Evolutionary conservation across 345 rosid genomes (phyloP).

Genomic region (Gossypium bickii): DNA sequence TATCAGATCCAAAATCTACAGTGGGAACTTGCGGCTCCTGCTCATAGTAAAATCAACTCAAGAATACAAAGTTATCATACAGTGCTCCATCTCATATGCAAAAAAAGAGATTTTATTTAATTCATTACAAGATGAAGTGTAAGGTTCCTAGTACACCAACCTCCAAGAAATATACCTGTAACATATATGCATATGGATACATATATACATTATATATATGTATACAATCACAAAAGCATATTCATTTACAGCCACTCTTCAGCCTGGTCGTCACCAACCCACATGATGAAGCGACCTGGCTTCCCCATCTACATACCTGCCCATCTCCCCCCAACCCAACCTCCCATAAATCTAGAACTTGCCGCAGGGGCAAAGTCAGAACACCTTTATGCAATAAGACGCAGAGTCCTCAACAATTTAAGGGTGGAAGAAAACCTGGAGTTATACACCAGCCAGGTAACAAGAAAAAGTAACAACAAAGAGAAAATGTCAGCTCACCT

Average conservation of each 20-base stretch:
- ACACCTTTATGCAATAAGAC: not conserved
- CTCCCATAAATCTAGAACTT: not conserved
- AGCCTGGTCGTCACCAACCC: not conserved
- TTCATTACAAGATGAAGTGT: not conserved
- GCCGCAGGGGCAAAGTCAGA: not conserved
- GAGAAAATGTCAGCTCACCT: slow-evolving; percentile 45
- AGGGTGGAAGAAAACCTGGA: not conserved
- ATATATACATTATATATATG: not conserved
- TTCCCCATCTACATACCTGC: not conserved
- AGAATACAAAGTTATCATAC: slow-evolving; percentile 7
- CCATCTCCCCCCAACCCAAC: not conserved
- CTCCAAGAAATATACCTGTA: slow-evolving; percentile 6
- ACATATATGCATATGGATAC: not conserved
- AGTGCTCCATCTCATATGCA: not conserved
- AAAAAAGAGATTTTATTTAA: not conserved
- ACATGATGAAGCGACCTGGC: not conserved
- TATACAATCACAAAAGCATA: slow-evolving; percentile 2
- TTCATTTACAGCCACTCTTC: not conserved
- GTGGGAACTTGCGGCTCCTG: slow-evolving; percentile 48
- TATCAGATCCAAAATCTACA: slow-evolving; percentile 75
- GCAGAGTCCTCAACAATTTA: not conserved
- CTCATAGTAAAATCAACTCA: slow-evolving; percentile 20
- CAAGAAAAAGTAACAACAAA: slow-evolving; percentile 8
- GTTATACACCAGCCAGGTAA: not conserved
- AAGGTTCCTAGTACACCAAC: not conserved